A percentile compares a stretch with the other conserved stretches of the same genome.
Conservation (phyloP, 2,329 filamentous ascomycete genomes). For the Lachnellula subtilissima region DNA sequence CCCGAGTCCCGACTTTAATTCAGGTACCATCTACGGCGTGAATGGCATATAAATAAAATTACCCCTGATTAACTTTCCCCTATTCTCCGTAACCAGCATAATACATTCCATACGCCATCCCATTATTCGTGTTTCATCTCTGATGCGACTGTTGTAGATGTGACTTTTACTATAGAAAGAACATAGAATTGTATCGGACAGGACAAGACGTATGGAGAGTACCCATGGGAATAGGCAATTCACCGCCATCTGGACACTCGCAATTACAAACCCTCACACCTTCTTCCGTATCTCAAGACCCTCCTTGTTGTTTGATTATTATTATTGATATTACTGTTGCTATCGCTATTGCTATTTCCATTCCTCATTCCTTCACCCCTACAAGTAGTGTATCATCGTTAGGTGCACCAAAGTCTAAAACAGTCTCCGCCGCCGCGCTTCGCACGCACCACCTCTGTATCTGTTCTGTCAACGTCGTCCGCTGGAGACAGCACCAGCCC, state of each 20-base stretch:
- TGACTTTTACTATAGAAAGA: background rate
- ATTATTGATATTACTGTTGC: no score
- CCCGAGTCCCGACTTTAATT: background rate
- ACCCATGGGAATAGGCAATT: background rate
- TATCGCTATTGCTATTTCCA: no score
- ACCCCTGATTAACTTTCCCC: no score
- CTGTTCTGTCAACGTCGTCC: background rate
- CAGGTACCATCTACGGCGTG: background rate
- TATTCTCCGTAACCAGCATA: constrained; percentile 7
- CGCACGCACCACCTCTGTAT: background rate
- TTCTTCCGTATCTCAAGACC: no score
- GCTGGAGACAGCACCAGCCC: background rate
- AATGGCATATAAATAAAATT: no score
- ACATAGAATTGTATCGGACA: background rate
- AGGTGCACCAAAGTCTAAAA: background rate
- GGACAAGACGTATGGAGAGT: background rate
- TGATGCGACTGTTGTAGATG: background rate
- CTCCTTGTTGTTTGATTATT: no score
- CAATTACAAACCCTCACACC: no score
- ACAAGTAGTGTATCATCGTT: background rate
- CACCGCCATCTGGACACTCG: background rate
- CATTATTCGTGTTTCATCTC: background rate
- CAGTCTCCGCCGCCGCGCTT: background rate
- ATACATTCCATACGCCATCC: constrained; percentile 15
- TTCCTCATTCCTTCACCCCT: background rate